Evolutionary conservation across 2,329 filamentous ascomycete genomes (phyloP), one percentile per base, ranked within the genome.

Genomic region (Magnaporthiopsis incrustans): DNA sequence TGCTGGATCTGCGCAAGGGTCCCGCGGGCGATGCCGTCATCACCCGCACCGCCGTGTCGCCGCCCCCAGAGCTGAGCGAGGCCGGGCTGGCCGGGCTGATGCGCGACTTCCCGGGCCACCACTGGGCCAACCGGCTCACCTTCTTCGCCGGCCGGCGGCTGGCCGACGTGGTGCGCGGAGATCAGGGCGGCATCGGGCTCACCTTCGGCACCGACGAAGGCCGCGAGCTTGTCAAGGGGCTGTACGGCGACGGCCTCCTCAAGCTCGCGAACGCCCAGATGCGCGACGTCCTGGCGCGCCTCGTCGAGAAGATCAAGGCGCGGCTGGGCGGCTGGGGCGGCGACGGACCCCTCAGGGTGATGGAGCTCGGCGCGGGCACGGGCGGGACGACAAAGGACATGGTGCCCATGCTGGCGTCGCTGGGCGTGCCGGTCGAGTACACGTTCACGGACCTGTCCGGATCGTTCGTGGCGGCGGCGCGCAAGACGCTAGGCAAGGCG

Each of bases 391-490:
- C 76, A 2, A 67, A 65, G 35, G 60, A 63, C 53, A 64, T 77
- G 3, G 65, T 74, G 14, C 71, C 70, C 0, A 27, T 71, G 1
- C 68, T 79, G 2, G 69, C 68, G 1, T 27, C 58, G 0, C 66
- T 71, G 2, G 71, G 70, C 7, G 63, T 73, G 0, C 68, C 71
- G 0, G 69, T 76, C 30, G 68, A 72, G 57, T 79, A 79, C 65
- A 76, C 73, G 0, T 76, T 79, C 62, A 78, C 78, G 1, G 77
- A 80, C 57, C 65, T 79, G 2, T 70, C 74, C 2, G 38, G 70
- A 1, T 71, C 71, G 0, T 68, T 78, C 18, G 73, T 77, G 1
- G 70, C 69, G 1, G 66, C 67, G 0, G 73, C 72, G 2, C 68
- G 70, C 3, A 70, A 70, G 60, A 18, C 8, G 5, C 38, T 44